Evolutionary conservation across 2,329 filamentous ascomycete species (phyloP), one percentile per base, ranked within the genome.

Genomic region (Fusarium heterosporum): DNA sequence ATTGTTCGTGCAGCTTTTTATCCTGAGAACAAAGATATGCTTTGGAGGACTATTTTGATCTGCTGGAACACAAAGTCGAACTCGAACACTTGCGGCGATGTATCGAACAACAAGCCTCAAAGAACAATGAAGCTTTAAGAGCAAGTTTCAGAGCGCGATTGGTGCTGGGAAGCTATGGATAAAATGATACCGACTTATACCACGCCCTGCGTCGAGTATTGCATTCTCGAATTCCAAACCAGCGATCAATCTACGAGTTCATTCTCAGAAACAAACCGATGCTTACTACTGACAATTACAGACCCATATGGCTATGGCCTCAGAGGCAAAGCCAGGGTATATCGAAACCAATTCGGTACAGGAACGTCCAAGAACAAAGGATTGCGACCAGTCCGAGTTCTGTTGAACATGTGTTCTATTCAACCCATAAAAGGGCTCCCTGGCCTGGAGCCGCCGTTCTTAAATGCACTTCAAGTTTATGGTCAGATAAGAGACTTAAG

Each of bases 101-200:
- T 19, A 25, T 25, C 36, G n/a, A 49, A 47, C 49, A 42, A 42
- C 25, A 16, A 41, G 26, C 12, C 26, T 34, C 8, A 43, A 63
- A 55, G 49, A 58, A 52, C 49, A 45, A 55, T 26, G 30, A 13
- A 34, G 28, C 42, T 64, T 29, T 49, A 9, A 36, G 30, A 41
- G 30, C 32, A 34, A 22, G 28, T 40, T 41, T 49, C 41, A 55
- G 45, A 52, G 65, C 45, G 22, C 8, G 14, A 30, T 22, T 48
- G 25, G 47, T 58, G n/a, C 36, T 50, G n/a, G 17, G 48, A 17
- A 32, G 36, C 19, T 42, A 40, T 34, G 43, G 34, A 46, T 50
- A 60, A 57, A 64, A 36, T 19, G 32, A 43, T 39, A 26, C 28
- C 49, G 42, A 43, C 36, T 30, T 38, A 41, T 40, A 26, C 28